These are phyloP conservation scores for Globisporangium cylindrosporum DNA, from an alignment of 352 stramenopile genomes.

Conservation along the genomic window DNA sequence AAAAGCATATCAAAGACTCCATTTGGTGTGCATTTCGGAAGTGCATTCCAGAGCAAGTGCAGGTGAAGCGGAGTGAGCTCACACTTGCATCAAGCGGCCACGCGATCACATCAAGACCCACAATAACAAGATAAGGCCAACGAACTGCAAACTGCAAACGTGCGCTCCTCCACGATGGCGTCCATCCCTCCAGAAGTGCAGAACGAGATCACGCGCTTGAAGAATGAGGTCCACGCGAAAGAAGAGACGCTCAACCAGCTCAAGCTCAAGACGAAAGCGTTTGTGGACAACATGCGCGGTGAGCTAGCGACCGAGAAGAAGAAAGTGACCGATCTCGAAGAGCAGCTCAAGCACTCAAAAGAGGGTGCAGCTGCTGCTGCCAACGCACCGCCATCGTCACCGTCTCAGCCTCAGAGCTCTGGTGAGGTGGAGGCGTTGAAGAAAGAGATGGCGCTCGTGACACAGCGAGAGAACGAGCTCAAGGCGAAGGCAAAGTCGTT, in stretches of 20 bases:
- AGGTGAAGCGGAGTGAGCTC: neutral
- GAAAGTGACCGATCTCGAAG: constrained; percentile 55
- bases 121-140: neutral
- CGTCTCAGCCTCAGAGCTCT: neutral
- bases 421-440: constrained; percentile 41
- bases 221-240: constrained; percentile 60
- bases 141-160: neutral
- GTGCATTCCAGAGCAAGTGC: neutral
- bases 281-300: constrained; percentile 73
- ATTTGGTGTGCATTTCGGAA: constrained; percentile 12
- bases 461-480: constrained; percentile 56
- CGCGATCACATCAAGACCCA: neutral
- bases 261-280: constrained; percentile 84
- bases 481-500: constrained; percentile 69
- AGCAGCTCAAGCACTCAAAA: constrained; percentile 36
- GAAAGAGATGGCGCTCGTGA: constrained; percentile 40
- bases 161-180: neutral
- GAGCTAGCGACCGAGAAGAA: constrained; percentile 65
- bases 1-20: neutral
- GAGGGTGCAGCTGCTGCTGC: constrained; percentile 10
- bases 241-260: constrained; percentile 78
- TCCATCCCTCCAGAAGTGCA: constrained; percentile 26
- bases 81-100: neutral
- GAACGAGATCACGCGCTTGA: constrained; percentile 53
- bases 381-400: neutral